Base-by-base conservation (phyloP, 352 stramenopile species). In the Phytophthora sansomeana region DNA sequence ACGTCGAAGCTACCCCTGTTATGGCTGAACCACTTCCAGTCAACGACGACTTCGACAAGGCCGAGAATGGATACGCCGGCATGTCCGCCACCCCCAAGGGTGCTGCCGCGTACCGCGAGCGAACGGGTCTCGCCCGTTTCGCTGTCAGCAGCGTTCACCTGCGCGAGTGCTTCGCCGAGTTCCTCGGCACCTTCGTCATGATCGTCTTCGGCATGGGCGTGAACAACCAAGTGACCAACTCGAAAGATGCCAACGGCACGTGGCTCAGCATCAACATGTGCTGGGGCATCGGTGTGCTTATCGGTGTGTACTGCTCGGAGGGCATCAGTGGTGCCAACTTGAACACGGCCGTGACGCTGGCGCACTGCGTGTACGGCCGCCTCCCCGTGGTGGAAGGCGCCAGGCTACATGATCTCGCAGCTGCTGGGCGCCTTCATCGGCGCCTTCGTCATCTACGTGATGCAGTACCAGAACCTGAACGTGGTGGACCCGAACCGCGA, bases 291-390 rank as follows among this genome's bases (percentile, higher is more conserved):
- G n/a, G n/a, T n/a, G n/a, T n/a, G n/a, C n/a, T n/a, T n/a, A n/a
- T n/a, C n/a, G n/a, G n/a, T n/a, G n/a, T n/a, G n/a, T n/a, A n/a
- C n/a, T n/a, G n/a, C n/a, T n/a, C n/a, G n/a, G n/a, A n/a, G n/a
- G n/a, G n/a, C n/a, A n/a, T n/a, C n/a, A n/a, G 52, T 42, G 74
- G 77, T 26, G 77, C 69, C 24, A 78, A 89, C 67, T 46, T 89
- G 19, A 89, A 89, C 63, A 75, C 75, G n/a, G 67, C 80, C 16
- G 73, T 89, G 32, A 81, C 75, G 0, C 32, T 85, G 14, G 65
- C 75, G 4, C 67, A 80, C 35, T 76, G 69, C 14, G 56, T 78
- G 6, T 84, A 74, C 65, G 46, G 64, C 24, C 56, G 65, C 4
- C 43, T 89, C 13, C 58, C 72, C n/a, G 60, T 83, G 35, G 35